These are phyloP conservation scores for Ceratonia siliqua DNA, from an alignment of 306 rosid species.

Conservation along the genomic window DNA sequence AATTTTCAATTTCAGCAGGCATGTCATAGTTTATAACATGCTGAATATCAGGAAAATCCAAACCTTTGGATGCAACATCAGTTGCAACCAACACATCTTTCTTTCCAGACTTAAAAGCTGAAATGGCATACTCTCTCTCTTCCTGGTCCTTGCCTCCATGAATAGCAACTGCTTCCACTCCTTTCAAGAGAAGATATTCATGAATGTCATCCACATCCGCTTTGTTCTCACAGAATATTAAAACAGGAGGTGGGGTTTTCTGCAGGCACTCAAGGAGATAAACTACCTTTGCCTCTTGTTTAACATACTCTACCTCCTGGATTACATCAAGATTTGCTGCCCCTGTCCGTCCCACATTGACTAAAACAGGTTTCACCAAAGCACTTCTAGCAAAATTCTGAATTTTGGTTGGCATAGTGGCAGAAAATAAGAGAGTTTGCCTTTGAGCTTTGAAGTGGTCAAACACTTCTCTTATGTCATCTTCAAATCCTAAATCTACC, in stretches of 20 bases:
- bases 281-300: slow-evolving; percentile 89
- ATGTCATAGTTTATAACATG: slow-evolving; percentile 92
- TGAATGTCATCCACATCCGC: slow-evolving; percentile 96
- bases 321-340: slow-evolving; percentile 93
- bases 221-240: slow-evolving; percentile 87
- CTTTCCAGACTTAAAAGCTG: slow-evolving; percentile 76
- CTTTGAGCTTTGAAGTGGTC: slow-evolving; percentile 93
- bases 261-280: slow-evolving; percentile 91
- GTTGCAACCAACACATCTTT: slow-evolving; percentile 98
- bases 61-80: slow-evolving; percentile 92
- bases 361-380: slow-evolving; percentile 72
- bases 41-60: slow-evolving; percentile 97
- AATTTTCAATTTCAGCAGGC: slow-evolving; percentile 97
- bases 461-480: slow-evolving; percentile 85
- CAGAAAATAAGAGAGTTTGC: slow-evolving; percentile 88
- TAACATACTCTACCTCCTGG: slow-evolving; percentile 93
- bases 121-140: slow-evolving; percentile 84
- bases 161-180: slow-evolving; percentile 94
- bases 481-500: slow-evolving; percentile 95
- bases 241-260: slow-evolving; percentile 89
- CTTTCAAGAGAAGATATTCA: slow-evolving; percentile 90
- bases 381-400: slow-evolving; percentile 91
- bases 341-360: slow-evolving; percentile 93
- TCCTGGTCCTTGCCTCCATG: slow-evolving; percentile 99
- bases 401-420: slow-evolving; percentile 93